phyloP scores from a whole-genome alignment of 2,329 filamentous ascomycete genomes.

The Neofusicoccum kwambonambiense region DNA sequence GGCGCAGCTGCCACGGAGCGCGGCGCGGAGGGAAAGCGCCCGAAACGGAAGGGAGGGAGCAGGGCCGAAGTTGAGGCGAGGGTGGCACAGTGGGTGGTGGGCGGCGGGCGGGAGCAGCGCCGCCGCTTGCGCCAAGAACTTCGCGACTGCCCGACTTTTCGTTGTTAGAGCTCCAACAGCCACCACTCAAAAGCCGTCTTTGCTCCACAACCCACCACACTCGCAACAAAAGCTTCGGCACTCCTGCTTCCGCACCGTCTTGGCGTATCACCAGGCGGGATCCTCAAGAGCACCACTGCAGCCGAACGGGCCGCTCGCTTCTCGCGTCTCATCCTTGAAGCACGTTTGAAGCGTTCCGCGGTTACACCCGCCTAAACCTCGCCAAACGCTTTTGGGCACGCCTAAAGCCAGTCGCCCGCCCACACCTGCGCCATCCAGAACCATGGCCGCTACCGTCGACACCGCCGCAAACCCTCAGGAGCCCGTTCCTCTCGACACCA shows the following conservation, averaged over 20 bases:
- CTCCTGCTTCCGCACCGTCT: neutral
- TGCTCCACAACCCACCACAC: neutral
- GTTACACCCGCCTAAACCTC: slow-evolving; percentile 15
- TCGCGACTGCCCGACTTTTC: slow-evolving; percentile 16
- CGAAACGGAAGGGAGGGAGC: neutral
- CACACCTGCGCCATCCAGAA: slow-evolving; percentile 1
- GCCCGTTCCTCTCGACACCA: slow-evolving; percentile 55
- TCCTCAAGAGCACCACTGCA: neutral
- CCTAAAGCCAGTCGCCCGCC: slow-evolving; percentile 8
- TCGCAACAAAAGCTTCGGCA: neutral
- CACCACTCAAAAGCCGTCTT: neutral
- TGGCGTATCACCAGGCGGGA: slow-evolving; percentile 1
- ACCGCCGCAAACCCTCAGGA: slow-evolving; percentile 41
- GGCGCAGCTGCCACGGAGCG: neutral
- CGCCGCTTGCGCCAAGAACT: slow-evolving; percentile 3
- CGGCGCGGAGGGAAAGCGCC: neutral
- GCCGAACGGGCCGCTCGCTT: slow-evolving; percentile 6
- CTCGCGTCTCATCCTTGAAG: slow-evolving; percentile 15
- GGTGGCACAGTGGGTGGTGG: no score
- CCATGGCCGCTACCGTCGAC: slow-evolving; percentile 14
- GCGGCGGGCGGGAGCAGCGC: no score
- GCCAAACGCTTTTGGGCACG: slow-evolving; percentile 15
- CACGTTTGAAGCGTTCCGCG: slow-evolving; percentile 17
- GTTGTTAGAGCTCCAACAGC: neutral
- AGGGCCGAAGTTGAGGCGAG: slow-evolving; percentile 3